Percentiles rank a stretch among this genome's conserved stretches.
phyloP scores from a whole-genome alignment of 306 rosid species.

The Mimosa pudica region DNA sequence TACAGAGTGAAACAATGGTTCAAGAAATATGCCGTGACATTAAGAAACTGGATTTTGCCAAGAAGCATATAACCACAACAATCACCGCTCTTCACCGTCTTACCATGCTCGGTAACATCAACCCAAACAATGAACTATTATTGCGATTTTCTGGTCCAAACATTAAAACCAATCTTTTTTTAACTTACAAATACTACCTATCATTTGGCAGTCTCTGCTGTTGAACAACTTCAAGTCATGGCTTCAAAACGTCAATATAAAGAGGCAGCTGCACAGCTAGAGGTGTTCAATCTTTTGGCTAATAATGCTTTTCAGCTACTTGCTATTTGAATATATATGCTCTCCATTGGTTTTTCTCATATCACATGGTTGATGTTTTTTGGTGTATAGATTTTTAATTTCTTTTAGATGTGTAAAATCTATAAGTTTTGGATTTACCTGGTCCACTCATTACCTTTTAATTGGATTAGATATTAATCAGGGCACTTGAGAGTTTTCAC shows the following conservation, averaged over 20 bases:
- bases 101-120: slow-evolving; percentile 76
- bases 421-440: slow-evolving; percentile 4
- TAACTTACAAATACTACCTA: slow-evolving; percentile 34
- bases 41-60: slow-evolving; percentile 94
- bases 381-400: not conserved
- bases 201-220: slow-evolving; percentile 90
- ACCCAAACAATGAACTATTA: not conserved
- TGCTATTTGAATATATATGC: slow-evolving; percentile 8
- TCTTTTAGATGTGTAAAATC: slow-evolving; percentile 14
- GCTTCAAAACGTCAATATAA: slow-evolving; percentile 97
- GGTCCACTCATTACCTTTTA: not conserved
- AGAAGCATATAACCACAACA: slow-evolving; percentile 96
- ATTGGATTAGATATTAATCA: slow-evolving; percentile 1
- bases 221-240: slow-evolving; percentile 99
- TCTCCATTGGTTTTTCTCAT: slow-evolving; percentile 21
- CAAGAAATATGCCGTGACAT: slow-evolving; percentile 98
- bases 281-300: slow-evolving; percentile 53
- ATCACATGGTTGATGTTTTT: slow-evolving; percentile 14
- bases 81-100: slow-evolving; percentile 99
- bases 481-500: not conserved
- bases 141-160: slow-evolving; percentile 5
- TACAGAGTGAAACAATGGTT: slow-evolving; percentile 97
- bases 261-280: slow-evolving; percentile 97
- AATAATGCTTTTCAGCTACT: slow-evolving; percentile 5
- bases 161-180: slow-evolving; percentile 8